Conservation (phyloP, 257 asterid species). For the Paulownia fortunei region DNA sequence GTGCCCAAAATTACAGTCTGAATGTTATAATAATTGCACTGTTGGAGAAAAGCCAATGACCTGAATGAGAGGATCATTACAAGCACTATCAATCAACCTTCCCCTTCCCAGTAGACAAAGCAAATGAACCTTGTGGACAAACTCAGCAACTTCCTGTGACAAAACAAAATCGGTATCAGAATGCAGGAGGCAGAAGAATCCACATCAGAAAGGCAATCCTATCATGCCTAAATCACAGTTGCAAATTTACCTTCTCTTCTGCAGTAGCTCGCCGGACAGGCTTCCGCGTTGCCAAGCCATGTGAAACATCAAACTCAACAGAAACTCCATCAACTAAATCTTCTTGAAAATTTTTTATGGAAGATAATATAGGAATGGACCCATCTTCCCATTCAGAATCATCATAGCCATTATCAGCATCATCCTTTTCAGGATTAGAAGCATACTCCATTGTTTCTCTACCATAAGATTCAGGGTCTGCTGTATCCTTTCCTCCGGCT, state of each 20-base stretch:
- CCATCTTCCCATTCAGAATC: constrained; percentile 95
- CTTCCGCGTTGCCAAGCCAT: constrained; percentile 60
- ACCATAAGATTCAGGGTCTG: constrained; percentile 39
- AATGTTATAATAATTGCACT: not conserved
- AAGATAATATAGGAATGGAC: constrained; percentile 42
- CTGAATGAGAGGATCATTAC: constrained; percentile 93
- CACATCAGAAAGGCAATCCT: constrained; percentile 12
- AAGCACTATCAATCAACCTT: constrained; percentile 75
- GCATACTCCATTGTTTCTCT: constrained; percentile 41
- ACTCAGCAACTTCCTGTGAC: constrained; percentile 83
- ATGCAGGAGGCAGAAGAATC: constrained; percentile 10
- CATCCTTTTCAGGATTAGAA: constrained; percentile 45
- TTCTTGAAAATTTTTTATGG: constrained; percentile 43
- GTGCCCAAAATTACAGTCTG: constrained; percentile 11
- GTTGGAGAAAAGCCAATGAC: constrained; percentile 42
- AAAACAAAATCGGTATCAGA: constrained; percentile 23
- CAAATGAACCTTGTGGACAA: constrained; percentile 88
- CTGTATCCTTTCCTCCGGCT: constrained; percentile 28
- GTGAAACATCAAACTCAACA: constrained; percentile 78
- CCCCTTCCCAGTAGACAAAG: constrained; percentile 96
- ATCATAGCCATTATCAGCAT: constrained; percentile 51
- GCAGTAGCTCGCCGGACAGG: constrained; percentile 80
- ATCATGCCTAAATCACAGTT: not conserved
- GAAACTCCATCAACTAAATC: constrained; percentile 60
- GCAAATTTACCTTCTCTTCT: constrained; percentile 73